phyloP scores from a whole-genome alignment of 2,329 filamentous ascomycete species.

The Colletotrichum coccodes region DNA sequence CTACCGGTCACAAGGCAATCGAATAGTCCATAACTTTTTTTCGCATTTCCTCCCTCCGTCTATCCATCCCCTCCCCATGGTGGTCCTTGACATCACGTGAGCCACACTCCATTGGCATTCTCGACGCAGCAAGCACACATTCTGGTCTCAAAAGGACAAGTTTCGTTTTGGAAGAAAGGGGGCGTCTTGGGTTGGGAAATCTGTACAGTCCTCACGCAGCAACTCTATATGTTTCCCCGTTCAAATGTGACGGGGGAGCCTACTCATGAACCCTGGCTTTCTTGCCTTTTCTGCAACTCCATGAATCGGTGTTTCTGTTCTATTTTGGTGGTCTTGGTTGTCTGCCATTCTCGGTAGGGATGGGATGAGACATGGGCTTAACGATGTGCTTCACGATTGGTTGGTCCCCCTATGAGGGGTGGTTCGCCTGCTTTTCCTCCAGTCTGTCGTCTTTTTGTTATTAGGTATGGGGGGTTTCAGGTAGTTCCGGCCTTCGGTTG shows the following conservation, averaged over 20 bases:
- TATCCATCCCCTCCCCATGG: constrained; percentile 26
- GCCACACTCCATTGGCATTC: constrained; percentile 31
- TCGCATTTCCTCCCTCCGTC: constrained; percentile 35
- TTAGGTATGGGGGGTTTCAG: constrained; percentile 20
- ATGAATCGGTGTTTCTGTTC: constrained; percentile 31
- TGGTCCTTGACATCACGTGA: constrained; percentile 35
- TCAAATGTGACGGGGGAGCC: constrained; percentile 28
- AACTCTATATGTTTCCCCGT: constrained; percentile 31
- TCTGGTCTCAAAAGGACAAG: constrained; percentile 39
- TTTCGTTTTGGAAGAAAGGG: constrained; percentile 45
- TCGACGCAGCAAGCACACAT: constrained; percentile 33
- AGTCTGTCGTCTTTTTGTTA: constrained; percentile 19
- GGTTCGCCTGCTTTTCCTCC: constrained; percentile 4
- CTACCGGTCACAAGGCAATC: constrained; percentile 64
- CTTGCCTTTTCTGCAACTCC: constrained; percentile 24
- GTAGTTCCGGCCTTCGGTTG: constrained; percentile 23
- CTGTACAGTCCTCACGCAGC: constrained; percentile 42
- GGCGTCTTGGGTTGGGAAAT: constrained; percentile 44
- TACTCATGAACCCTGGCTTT: constrained; percentile 31
- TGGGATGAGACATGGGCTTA: constrained; percentile 11
- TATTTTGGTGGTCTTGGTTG: constrained; percentile 11
- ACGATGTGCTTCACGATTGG: constrained; percentile 22
- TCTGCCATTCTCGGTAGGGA: constrained; percentile 10
- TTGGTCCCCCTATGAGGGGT: constrained; percentile 18
- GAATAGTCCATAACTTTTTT: constrained; percentile 60